Evolutionary conservation across 805 yeast genomes (phyloP), one percentile per base, ranked within the genome.

Genomic region (Kockiozyma suomiensis): DNA sequence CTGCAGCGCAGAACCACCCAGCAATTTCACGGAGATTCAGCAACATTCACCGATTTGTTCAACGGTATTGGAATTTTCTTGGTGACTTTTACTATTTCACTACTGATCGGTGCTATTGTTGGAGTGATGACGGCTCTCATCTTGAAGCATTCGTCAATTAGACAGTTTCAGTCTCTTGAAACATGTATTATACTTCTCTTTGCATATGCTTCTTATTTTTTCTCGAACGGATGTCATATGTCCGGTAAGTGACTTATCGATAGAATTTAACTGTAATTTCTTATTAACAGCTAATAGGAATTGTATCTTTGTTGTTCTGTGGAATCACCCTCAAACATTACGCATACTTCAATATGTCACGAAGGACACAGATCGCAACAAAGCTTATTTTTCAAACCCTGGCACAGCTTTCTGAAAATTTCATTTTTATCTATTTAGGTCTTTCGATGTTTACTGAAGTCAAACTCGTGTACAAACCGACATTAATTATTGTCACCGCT

Each of bases 201-300:
- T 72, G 97, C 98, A 17, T 94, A 94, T 73, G 97, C 92, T 69
- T 90, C 97, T 0, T 94, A 94, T 74, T 94, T 94, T 78, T 94
- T 94, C 74, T 92, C 98, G 45, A 94, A 93, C 71, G 99, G 99
- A 54, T 96, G 98, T 69, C 99, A 94, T 73, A 94, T 94, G 99
- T 92, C 98, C 4, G 99, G 99, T 54, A 26, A 15, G 59, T 42
- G 15, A 25, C 4, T n/a, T 15, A 6, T 1, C 13, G 13, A 21
- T 10, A 13, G 19, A 8, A 13, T 12, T 7, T 40, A 5, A 6
- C 21, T 28, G 19, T 5, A 28, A 19, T 17, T 17, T 13, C 10
- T 3, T 26, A 21, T n/a, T 40, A 15, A 28, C 21, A 10, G 1
- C n/a, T 10, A 7, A 2, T 30, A 55, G 59, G 61, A 23, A 51